Evolutionary conservation across 805 yeast species (phyloP).

Genomic region (Metschnikowia koreensis): DNA sequence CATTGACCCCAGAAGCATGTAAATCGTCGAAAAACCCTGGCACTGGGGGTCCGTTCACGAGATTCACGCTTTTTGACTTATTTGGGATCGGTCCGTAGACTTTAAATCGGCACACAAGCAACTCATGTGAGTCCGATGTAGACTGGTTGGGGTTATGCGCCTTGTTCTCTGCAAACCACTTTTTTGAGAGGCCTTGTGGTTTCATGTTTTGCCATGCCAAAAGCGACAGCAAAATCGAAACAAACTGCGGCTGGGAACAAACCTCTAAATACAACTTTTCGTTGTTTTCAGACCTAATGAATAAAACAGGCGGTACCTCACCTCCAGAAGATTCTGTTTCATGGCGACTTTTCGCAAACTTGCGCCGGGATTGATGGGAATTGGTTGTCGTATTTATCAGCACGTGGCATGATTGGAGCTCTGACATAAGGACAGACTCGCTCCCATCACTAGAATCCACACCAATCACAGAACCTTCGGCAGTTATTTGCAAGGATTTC

Average conservation of each 20-base stretch:
- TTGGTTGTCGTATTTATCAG: conserved; percentile 32
- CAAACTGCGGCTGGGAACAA: conserved; percentile 37
- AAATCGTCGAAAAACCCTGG: conserved; percentile 26
- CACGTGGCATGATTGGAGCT: conserved; percentile 40
- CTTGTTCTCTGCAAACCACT: conserved; percentile 47
- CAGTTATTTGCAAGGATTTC: conserved; percentile 28
- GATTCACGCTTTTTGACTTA: conserved; percentile 36
- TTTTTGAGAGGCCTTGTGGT: conserved; percentile 53
- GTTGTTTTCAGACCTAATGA: conserved; percentile 40
- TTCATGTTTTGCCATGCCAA: conserved; percentile 57
- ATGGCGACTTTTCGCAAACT: conserved; percentile 8
- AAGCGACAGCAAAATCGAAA: conserved; percentile 43
- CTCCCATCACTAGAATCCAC: conserved; percentile 28
- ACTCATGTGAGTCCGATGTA: conserved; percentile 28
- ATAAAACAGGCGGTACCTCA: conserved; percentile 39
- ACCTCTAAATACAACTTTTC: conserved; percentile 38
- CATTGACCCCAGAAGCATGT: conserved; percentile 1
- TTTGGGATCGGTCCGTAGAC: conserved; percentile 60
- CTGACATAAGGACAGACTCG: conserved; percentile 30
- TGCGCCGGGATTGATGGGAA: conserved; percentile 5
- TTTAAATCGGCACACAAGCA: conserved; percentile 63
- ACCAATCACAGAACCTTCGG: conserved; percentile 34
- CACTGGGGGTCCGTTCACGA: conserved; percentile 38
- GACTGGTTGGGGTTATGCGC: conserved; percentile 24
- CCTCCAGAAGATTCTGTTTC: conserved; percentile 1